Evolutionary conservation across 352 stramenopile genomes (phyloP).

Genomic region (Pythium apleroticum): DNA sequence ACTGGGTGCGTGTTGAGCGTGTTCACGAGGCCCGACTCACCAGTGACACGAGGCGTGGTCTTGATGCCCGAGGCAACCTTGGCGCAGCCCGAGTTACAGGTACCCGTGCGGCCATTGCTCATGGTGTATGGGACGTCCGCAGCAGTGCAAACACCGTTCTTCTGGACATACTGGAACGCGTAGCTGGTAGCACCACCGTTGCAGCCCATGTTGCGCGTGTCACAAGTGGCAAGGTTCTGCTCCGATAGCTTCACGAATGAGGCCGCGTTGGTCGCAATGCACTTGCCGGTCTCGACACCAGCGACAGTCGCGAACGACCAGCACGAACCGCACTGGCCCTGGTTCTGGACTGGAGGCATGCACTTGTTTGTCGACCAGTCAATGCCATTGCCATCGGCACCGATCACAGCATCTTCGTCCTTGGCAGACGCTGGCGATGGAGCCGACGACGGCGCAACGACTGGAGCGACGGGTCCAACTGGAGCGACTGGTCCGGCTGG

Average conservation of each 20-base stretch:
- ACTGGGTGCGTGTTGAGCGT: slow-evolving; percentile 92
- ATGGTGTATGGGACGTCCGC: slow-evolving; percentile 51
- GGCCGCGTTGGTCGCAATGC: slow-evolving; percentile 20
- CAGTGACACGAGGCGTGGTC: slow-evolving; percentile 47
- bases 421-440: not conserved
- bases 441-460: not conserved
- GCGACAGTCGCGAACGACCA: slow-evolving; percentile 43
- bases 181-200: slow-evolving; percentile 15
- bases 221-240: slow-evolving; percentile 25
- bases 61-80: slow-evolving; percentile 28
- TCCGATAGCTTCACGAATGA: slow-evolving; percentile 26
- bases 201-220: slow-evolving; percentile 20
- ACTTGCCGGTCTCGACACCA: slow-evolving; percentile 30
- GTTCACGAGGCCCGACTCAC: slow-evolving; percentile 71
- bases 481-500: not conserved
- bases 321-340: slow-evolving; percentile 45
- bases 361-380: slow-evolving; percentile 23
- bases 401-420: not conserved
- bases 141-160: slow-evolving; percentile 20
- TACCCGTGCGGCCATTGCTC: slow-evolving; percentile 10
- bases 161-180: slow-evolving; percentile 20
- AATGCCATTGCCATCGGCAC: slow-evolving; percentile 1
- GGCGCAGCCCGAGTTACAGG: slow-evolving; percentile 25
- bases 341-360: slow-evolving; percentile 30
- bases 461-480: not conserved